A percentile compares a stretch with the other conserved stretches of the same genome.
Conservation (phyloP, 1,139 yeast genomes). For the Suhomyces choctaworum region DNA sequence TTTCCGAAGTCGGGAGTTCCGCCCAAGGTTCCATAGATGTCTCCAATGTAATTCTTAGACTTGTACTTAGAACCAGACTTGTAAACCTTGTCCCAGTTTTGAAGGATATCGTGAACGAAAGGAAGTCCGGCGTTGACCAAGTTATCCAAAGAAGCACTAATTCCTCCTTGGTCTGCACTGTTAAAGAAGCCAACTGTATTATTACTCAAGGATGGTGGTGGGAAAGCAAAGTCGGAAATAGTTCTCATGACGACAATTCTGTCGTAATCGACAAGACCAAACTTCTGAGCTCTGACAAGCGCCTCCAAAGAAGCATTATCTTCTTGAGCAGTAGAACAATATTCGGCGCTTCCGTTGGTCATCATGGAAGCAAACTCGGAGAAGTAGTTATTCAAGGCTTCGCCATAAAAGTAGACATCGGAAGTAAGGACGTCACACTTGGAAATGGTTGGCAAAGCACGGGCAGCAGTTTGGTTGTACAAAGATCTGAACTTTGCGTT, state of each 20-base stretch:
- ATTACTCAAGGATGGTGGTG: constrained; percentile 48
- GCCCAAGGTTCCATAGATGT: constrained; percentile 54
- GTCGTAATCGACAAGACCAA: constrained; percentile 56
- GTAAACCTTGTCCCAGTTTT: constrained; percentile 54
- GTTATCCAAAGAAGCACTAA: constrained; percentile 50
- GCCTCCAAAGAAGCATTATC: constrained; percentile 69
- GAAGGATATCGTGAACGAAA: constrained; percentile 52
- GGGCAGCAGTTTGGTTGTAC: constrained; percentile 53
- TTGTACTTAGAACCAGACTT: constrained; percentile 33
- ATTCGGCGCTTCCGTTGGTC: constrained; percentile 60
- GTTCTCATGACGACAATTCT: constrained; percentile 65
- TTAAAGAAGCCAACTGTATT: constrained; percentile 53
- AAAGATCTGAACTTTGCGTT: constrained; percentile 48
- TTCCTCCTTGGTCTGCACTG: constrained; percentile 54
- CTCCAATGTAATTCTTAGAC: constrained; percentile 60
- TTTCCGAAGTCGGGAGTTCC: constrained; percentile 22
- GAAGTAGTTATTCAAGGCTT: constrained; percentile 51
- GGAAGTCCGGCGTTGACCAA: constrained; percentile 58
- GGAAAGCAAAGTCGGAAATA: constrained; percentile 61
- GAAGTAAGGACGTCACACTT: constrained; percentile 63
- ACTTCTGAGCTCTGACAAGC: constrained; percentile 52
- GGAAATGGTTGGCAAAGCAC: constrained; percentile 46
- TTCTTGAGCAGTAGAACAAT: constrained; percentile 68
- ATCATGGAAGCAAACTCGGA: constrained; percentile 47
- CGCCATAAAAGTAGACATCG: constrained; percentile 62